These are phyloP conservation scores for Malbranchea zuffiana DNA, from an alignment of 2,329 filamentous ascomycete genomes.

Conservation along the genomic window DNA sequence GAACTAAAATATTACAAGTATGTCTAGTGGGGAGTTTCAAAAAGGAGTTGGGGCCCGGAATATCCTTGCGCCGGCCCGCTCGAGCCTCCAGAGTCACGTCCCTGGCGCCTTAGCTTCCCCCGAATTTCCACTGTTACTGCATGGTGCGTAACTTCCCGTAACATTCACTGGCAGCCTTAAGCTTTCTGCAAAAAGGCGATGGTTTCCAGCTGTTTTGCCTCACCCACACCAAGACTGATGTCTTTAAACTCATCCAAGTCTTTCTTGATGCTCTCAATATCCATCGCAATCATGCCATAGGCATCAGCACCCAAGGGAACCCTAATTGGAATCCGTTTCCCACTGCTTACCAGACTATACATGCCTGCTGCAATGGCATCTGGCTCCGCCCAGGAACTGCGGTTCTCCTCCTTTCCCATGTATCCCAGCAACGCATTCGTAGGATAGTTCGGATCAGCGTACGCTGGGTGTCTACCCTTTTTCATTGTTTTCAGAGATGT, in stretches of 20 bases:
- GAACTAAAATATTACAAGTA: no score
- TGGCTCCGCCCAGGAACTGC: constrained; percentile 1
- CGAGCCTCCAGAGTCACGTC: no score
- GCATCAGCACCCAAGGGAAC: constrained; percentile 2
- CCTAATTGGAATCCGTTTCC: constrained; percentile 4
- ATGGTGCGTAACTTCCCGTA: no score
- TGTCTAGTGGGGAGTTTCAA: no score
- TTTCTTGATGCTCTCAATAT: constrained; percentile 22
- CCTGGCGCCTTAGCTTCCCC: no score
- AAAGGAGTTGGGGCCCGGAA: no score
- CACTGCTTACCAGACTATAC: constrained; percentile 1
- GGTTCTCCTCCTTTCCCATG: constrained; percentile 1
- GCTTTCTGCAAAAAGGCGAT: constrained; percentile 15
- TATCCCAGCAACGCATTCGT: constrained; percentile 2
- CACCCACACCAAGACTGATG: constrained; percentile 21
- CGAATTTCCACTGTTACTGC: no score
- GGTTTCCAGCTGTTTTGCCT: constrained; percentile 19
- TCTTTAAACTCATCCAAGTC: constrained; percentile 29
- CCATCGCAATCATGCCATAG: constrained; percentile 21
- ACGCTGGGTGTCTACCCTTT: constrained; percentile 3
- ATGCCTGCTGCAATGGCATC: neutral
- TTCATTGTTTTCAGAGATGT: neutral
- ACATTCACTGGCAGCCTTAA: no score
- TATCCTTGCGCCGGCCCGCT: no score
- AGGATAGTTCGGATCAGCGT: neutral